phyloP scores from a whole-genome alignment of 2,329 filamentous ascomycete species.

The Xylaria multiplex region DNA sequence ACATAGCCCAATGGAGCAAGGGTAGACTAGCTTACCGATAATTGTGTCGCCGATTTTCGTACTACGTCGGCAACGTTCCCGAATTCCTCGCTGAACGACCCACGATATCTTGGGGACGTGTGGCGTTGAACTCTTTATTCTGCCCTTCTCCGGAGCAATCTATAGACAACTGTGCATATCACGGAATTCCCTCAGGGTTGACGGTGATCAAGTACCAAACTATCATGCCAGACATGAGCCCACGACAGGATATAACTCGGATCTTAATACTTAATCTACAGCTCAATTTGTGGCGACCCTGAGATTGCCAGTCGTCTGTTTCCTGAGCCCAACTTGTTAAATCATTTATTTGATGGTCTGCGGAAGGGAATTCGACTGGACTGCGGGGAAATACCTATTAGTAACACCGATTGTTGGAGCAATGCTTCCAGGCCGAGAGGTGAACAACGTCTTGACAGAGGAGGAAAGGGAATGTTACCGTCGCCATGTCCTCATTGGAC shows the following conservation, averaged over 20 bases:
- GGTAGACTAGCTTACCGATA: slow-evolving; percentile 10
- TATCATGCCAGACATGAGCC: slow-evolving; percentile 36
- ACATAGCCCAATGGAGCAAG: slow-evolving; percentile 12
- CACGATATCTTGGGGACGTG: slow-evolving; percentile 21
- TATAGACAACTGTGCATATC: slow-evolving; percentile 24
- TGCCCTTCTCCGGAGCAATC: slow-evolving; percentile 41
- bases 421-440: slow-evolving; percentile 38
- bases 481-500: slow-evolving; percentile 26
- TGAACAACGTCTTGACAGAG: slow-evolving; percentile 15
- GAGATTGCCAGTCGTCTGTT: slow-evolving; percentile 7
- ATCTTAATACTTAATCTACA: slow-evolving; percentile 23
- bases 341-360: slow-evolving; percentile 34
- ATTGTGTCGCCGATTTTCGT: slow-evolving; percentile 19
- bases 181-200: slow-evolving; percentile 17
- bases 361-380: slow-evolving; percentile 40
- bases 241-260: slow-evolving; percentile 35
- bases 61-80: slow-evolving; percentile 33
- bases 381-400: slow-evolving; percentile 48
- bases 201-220: slow-evolving; percentile 34
- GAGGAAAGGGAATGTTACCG: slow-evolving; percentile 14
- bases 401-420: slow-evolving; percentile 47
- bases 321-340: slow-evolving; percentile 26
- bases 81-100: slow-evolving; percentile 27
- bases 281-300: slow-evolving; percentile 21
- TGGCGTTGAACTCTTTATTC: slow-evolving; percentile 36